These are phyloP conservation scores for Plasmodium gonderi DNA, from an alignment of 169 alveolate species.

Conservation along the genomic window DNA sequence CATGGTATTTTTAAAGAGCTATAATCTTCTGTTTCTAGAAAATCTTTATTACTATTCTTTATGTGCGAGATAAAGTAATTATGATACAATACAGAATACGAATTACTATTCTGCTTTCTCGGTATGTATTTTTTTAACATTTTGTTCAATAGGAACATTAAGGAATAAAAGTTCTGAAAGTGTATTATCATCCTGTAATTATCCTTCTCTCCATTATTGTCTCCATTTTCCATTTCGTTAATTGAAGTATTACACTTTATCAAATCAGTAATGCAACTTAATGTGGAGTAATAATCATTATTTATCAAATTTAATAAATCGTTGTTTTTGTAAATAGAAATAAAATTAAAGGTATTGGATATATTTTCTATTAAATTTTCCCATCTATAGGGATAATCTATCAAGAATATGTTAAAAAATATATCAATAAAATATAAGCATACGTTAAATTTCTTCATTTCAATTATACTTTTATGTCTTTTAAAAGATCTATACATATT, in stretches of 20 bases:
- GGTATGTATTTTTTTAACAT: conserved; percentile 60
- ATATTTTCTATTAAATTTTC: conserved; percentile 31
- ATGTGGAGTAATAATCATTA: conserved; percentile 30
- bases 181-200: conserved; percentile 29
- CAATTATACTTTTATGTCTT: conserved; percentile 52
- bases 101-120: background rate
- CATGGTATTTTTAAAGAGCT: conserved; percentile 55
- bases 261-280: conserved; percentile 24
- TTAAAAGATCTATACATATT: conserved; percentile 65
- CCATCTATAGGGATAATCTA: conserved; percentile 67
- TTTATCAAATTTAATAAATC: conserved; percentile 29
- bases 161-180: conserved; percentile 34
- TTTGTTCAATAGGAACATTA: conserved; percentile 51
- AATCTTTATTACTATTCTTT: conserved; percentile 40
- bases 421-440: conserved; percentile 72
- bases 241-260: background rate
- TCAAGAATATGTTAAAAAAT: conserved; percentile 40
- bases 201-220: background rate
- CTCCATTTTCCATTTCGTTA: background rate
- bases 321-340: conserved; percentile 24
- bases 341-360: conserved; percentile 37
- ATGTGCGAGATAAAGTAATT: conserved; percentile 42
- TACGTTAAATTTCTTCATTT: conserved; percentile 61
- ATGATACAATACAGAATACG: conserved; percentile 43
- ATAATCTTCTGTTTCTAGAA: conserved; percentile 30